Evolutionary conservation across 176 grass and related monocot genomes (phyloP).

Genomic region (Eragrostis curvula): DNA sequence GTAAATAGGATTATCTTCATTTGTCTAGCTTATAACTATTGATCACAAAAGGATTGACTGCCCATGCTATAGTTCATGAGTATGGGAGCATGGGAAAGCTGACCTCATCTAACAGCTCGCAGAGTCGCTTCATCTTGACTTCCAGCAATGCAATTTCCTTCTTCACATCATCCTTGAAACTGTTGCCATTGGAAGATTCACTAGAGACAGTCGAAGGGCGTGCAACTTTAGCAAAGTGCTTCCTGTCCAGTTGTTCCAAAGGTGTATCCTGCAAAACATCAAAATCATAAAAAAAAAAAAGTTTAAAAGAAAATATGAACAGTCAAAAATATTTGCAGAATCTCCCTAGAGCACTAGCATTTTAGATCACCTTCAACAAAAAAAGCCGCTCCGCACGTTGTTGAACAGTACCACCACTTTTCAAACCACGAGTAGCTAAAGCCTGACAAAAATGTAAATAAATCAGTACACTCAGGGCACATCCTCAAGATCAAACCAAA

Average conservation of each 20-base stretch:
- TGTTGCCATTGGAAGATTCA: slow-evolving; percentile 47
- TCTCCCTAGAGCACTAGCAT: not conserved
- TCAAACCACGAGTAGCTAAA: slow-evolving; percentile 81
- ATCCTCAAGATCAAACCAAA: not conserved
- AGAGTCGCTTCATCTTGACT: slow-evolving; percentile 73
- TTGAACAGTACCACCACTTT: slow-evolving; percentile 81
- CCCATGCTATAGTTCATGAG: not conserved
- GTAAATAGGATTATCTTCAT: slow-evolving; percentile 4
- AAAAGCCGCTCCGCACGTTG: slow-evolving; percentile 87
- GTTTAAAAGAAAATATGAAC: slow-evolving; percentile 31
- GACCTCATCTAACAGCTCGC: slow-evolving; percentile 91
- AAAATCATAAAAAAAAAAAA: not conserved
- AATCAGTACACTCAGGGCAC: not conserved
- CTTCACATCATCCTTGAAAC: slow-evolving; percentile 61
- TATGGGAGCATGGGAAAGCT: slow-evolving; percentile 22
- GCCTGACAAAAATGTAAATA: slow-evolving; percentile 50
- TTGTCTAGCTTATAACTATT: not conserved
- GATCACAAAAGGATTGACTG: slow-evolving; percentile 14
- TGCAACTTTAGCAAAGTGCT: slow-evolving; percentile 86
- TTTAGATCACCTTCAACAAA: slow-evolving; percentile 75
- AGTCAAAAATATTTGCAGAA: not conserved
- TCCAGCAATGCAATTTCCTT: slow-evolving; percentile 85
- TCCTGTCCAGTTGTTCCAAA: slow-evolving; percentile 76
- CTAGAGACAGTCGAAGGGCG: slow-evolving; percentile 42
- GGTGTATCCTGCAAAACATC: slow-evolving; percentile 66